phyloP scores from a whole-genome alignment of 768 basidiomycete genomes.

The Auriscalpium orientale region DNA sequence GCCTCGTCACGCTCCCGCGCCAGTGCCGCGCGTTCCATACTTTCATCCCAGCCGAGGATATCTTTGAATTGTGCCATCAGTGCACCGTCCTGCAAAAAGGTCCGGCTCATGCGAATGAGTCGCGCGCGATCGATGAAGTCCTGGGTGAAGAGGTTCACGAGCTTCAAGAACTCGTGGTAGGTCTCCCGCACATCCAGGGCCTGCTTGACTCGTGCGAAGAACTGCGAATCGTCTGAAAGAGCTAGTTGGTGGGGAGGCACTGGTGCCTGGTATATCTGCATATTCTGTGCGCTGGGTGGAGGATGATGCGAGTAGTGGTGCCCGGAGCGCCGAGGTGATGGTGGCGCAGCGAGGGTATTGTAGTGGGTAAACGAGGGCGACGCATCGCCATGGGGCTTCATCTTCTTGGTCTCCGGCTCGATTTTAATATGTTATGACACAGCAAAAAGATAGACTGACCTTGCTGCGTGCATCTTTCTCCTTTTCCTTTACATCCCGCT shows the following conservation, averaged over 20 bases:
- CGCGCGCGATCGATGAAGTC: constrained; percentile 85
- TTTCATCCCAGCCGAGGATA: constrained; percentile 84
- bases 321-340: constrained; percentile 21
- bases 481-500: constrained; percentile 30
- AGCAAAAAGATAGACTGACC: constrained; percentile 9
- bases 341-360: constrained; percentile 18
- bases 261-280: too few relatives aligned
- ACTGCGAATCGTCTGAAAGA: constrained; percentile 55
- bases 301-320: constrained; percentile 11
- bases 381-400: constrained; percentile 22
- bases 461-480: constrained; percentile 11
- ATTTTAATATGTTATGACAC: neutral
- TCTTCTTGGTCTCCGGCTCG: constrained; percentile 11
- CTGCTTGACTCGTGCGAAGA: constrained; percentile 87
- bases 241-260: too few relatives aligned
- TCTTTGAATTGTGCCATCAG: constrained; percentile 76
- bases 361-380: constrained; percentile 20
- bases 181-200: constrained; percentile 65
- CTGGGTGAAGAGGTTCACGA: constrained; percentile 92
- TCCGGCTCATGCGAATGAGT: constrained; percentile 71
- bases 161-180: constrained; percentile 91
- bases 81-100: constrained; percentile 70
- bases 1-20: constrained; percentile 24
- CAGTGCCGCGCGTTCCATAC: constrained; percentile 33
- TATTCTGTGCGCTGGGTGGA: neutral